Conservation (phyloP, 306 rosid genomes). For the Casuarina cunninghamiana region DNA sequence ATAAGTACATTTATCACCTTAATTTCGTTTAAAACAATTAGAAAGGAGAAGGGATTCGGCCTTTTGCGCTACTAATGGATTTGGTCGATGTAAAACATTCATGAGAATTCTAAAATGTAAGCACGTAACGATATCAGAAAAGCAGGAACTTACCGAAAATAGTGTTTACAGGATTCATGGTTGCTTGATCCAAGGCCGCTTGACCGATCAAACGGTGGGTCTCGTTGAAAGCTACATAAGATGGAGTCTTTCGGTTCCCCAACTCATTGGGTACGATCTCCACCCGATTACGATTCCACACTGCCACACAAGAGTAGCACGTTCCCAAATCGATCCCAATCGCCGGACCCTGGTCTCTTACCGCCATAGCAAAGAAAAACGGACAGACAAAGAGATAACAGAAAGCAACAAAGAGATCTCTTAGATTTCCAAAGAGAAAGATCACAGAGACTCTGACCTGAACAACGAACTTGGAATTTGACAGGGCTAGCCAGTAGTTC, state of each 20-base stretch:
- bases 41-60: not conserved
- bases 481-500: not conserved
- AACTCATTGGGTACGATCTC: constrained; percentile 55
- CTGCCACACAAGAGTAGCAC: constrained; percentile 46
- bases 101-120: too few relatives aligned
- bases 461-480: constrained; percentile 13
- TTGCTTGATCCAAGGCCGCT: constrained; percentile 49
- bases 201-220: constrained; percentile 47
- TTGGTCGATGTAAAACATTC: too few relatives aligned
- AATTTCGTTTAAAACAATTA: not conserved
- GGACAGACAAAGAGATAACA: not conserved
- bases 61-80: not conserved
- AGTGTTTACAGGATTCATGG: constrained; percentile 51
- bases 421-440: not conserved
- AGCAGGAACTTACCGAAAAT: constrained; percentile 40
- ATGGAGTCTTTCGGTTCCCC: constrained; percentile 54
- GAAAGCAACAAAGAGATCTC: not conserved
- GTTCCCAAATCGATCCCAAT: constrained; percentile 59
- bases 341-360: constrained; percentile 46
- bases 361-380: constrained; percentile 25
- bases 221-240: constrained; percentile 54
- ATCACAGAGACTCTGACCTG: not conserved
- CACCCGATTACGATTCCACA: constrained; percentile 54
- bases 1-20: not conserved
- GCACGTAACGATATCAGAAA: not conserved